A percentile compares a stretch with the other conserved stretches of the same genome.
Evolutionary conservation across 495 filamentous ascomycete genomes (phyloP).

Genomic region (Trichocladium uniseriatum): DNA sequence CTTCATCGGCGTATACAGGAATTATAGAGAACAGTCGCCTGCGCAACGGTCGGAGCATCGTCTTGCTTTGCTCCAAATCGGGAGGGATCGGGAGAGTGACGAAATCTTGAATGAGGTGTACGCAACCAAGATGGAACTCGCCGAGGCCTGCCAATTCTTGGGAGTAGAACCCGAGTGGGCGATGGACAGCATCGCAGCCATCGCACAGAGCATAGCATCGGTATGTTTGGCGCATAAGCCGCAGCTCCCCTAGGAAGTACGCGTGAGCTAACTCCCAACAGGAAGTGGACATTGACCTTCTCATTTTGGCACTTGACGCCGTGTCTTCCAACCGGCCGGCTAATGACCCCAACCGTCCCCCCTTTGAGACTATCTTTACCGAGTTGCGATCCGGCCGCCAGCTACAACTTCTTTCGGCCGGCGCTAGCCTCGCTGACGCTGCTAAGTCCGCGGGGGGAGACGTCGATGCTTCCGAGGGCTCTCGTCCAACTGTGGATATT

Average conservation of each 20-base stretch:
- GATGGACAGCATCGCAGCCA: slow-evolving; percentile 16
- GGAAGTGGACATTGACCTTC: slow-evolving; percentile 5
- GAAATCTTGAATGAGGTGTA: slow-evolving; percentile 15
- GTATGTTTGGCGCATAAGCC: neutral
- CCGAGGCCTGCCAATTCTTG: slow-evolving; percentile 18
- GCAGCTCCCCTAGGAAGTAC: too few species aligned
- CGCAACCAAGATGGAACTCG: slow-evolving; percentile 2
- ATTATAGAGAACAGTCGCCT: slow-evolving; percentile 15
- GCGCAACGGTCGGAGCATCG: slow-evolving; percentile 17
- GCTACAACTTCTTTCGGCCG: neutral
- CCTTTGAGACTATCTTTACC: slow-evolving; percentile 10
- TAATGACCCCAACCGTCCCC: slow-evolving; percentile 9
- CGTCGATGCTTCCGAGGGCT: neutral
- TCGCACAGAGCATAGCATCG: slow-evolving; percentile 7
- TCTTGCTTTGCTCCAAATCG: slow-evolving; percentile 17
- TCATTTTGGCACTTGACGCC: slow-evolving; percentile 16
- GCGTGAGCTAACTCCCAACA: neutral
- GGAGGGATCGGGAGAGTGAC: slow-evolving; percentile 9
- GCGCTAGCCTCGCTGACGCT: neutral
- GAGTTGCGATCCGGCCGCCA: slow-evolving; percentile 6
- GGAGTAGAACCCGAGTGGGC: slow-evolving; percentile 7
- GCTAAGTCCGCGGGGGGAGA: neutral
- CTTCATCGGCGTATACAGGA: slow-evolving; percentile 17
- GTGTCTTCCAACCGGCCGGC: neutral
- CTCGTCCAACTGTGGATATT: neutral